Base-by-base conservation (phyloP, 2,329 filamentous ascomycete species). In the Neonectria sp. region DNA sequence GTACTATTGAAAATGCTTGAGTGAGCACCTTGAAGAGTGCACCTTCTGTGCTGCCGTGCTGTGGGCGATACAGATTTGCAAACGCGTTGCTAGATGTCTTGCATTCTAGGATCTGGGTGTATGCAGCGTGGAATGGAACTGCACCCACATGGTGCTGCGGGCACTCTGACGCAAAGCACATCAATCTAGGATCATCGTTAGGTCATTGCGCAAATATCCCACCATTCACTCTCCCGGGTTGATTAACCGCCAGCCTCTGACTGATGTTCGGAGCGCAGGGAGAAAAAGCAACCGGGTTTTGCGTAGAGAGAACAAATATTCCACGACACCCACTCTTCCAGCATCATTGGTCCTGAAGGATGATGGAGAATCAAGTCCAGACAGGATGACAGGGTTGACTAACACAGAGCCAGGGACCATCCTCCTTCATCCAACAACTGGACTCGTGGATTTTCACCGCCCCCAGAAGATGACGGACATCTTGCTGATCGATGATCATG, bases 61-160 rank as follows among this genome's bases (percentile, higher is more conserved):
- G 15, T 17, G 17, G 17, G 15, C 33, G 31, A 12, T 33, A 12
- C 13, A 35, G 33, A 35, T 12, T 35, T 35, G 11, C 33, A 13
- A 35, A 35, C 33, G 27, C 8, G 9, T 35, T 9, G 31, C 33
- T 35, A 3, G 17, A 37, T 62, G 40, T 62, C 51, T 46, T 62
- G 60, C 60, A 62, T 62, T 56, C 43, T 52, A 27, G 46, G 45
- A 60, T 60, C 33, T 33, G 31, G 51, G 31, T 24, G 17, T 35
- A 48, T 21, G 31, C 25, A 43, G 25, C 33, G 35, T 46, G 29
- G 58, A 35, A 13, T 31, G 21, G n/a, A 27, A 55, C 33, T 21
- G 45, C 37, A 37, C 33, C 29, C 37, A 61, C 53, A 15, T 43
- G 37, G 49, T 55, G 49, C 31, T 15, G 17, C 37, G 9, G 25